Percentiles rank a stretch among this genome's conserved stretches.
phyloP scores from a whole-genome alignment of 441 rosid genomes.

The Codiaeum variegatum region DNA sequence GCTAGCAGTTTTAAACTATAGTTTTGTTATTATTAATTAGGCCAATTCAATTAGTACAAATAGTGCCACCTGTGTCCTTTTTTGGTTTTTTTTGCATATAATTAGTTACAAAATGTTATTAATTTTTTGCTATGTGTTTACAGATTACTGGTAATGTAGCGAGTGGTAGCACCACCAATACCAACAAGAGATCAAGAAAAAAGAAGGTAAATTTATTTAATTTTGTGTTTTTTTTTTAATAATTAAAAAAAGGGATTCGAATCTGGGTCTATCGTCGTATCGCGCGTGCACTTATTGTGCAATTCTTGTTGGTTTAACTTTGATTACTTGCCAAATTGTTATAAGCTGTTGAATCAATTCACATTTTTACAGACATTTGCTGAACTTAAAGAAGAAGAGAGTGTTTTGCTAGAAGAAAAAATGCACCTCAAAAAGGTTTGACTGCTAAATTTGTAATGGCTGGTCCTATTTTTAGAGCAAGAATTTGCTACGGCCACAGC shows the following conservation, averaged over 20 bases:
- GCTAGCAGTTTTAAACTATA: background rate
- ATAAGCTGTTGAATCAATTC: background rate
- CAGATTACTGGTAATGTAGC: constrained; percentile 43
- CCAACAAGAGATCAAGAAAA: constrained; percentile 45
- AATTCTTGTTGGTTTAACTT: background rate
- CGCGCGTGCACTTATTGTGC: too few relatives aligned
- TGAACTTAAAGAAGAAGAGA: constrained; percentile 69
- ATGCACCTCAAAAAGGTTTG: constrained; percentile 47
- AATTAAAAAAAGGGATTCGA: too few relatives aligned
- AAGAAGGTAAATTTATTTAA: constrained; percentile 48
- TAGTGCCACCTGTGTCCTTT: background rate
- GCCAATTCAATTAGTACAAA: background rate
- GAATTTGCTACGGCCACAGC: too few relatives aligned
- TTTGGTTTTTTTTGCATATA: background rate
- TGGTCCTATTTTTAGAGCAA: too few relatives aligned
- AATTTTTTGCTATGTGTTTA: constrained; percentile 3
- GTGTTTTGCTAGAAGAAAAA: constrained; percentile 52
- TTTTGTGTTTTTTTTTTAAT: too few relatives aligned
- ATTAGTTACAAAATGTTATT: background rate
- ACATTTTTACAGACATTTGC: constrained; percentile 56
- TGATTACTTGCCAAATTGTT: background rate
- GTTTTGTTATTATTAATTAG: background rate
- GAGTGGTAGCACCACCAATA: constrained; percentile 30
- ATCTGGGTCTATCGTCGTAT: background rate
- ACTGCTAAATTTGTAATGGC: background rate